These are phyloP conservation scores for Pestalotiopsis sp. DNA, from an alignment of 2,329 filamentous ascomycete genomes.

Conservation along the genomic window DNA sequence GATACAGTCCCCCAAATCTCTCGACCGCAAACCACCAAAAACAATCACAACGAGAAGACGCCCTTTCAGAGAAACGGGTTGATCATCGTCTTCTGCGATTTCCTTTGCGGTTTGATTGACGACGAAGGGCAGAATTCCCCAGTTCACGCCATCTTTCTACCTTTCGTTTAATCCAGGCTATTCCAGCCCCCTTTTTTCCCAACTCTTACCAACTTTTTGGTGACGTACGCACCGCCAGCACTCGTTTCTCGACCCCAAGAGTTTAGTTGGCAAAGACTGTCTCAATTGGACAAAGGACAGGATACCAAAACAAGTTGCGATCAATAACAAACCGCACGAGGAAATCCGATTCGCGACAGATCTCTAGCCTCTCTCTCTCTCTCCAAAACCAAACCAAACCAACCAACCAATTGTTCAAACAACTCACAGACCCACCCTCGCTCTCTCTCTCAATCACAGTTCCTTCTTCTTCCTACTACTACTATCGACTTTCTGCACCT, in stretches of 20 bases:
- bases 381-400: neutral
- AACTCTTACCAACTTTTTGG: slow-evolving; percentile 10
- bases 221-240: slow-evolving; percentile 16
- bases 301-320: neutral
- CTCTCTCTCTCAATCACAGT: neutral
- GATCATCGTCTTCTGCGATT: slow-evolving; percentile 10
- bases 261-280: slow-evolving; percentile 8
- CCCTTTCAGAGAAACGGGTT: slow-evolving; percentile 19
- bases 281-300: slow-evolving; percentile 7
- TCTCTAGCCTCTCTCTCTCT: neutral
- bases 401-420: neutral
- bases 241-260: slow-evolving; percentile 12
- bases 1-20: slow-evolving; percentile 8
- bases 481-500: slow-evolving; percentile 3
- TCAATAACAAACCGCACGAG: neutral
- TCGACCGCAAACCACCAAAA: slow-evolving; percentile 9
- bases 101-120: neutral
- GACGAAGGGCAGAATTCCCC: neutral
- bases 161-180: slow-evolving; percentile 13
- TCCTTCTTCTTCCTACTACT: neutral
- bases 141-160: neutral
- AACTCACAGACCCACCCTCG: slow-evolving; percentile 1
- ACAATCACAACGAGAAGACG: neutral
- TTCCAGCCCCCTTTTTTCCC: slow-evolving; percentile 13
- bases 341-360: neutral